These are phyloP conservation scores for Pseudopithomyces chartarum DNA, from an alignment of 2,329 filamentous ascomycete species.

Conservation along the genomic window DNA sequence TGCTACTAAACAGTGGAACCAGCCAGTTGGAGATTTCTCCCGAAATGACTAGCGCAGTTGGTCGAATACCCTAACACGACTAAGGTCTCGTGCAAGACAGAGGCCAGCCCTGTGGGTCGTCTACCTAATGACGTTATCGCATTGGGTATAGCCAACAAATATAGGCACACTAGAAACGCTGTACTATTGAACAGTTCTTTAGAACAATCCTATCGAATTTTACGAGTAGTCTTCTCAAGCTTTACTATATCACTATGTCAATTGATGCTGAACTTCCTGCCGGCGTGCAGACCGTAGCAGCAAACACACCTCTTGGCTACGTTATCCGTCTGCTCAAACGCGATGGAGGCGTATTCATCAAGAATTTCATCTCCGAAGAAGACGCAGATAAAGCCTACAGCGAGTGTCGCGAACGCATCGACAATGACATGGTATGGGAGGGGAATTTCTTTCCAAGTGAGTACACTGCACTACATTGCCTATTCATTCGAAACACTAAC, in stretches of 20 bases:
- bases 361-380: conserved; percentile 8
- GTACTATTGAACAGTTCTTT: neutral
- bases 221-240: neutral
- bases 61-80: neutral
- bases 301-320: conserved; percentile 12
- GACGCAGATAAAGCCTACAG: conserved; percentile 16
- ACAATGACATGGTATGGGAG: conserved; percentile 18
- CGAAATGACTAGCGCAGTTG: neutral
- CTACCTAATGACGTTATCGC: neutral
- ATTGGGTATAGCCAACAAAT: neutral
- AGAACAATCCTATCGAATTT: no score
- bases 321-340: conserved; percentile 16
- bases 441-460: conserved; percentile 19
- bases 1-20: neutral
- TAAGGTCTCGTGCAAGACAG: neutral
- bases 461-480: neutral
- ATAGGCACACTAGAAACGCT: neutral
- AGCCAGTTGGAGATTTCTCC: neutral
- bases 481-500: neutral
- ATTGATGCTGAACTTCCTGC: conserved; percentile 5
- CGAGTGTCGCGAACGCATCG: conserved; percentile 15
- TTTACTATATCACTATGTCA: neutral
- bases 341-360: conserved; percentile 18
- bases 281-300: conserved; percentile 14
- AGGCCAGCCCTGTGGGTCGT: neutral